Conservation (phyloP, 2,329 filamentous ascomycete species). For the Bisporella sp. region DNA sequence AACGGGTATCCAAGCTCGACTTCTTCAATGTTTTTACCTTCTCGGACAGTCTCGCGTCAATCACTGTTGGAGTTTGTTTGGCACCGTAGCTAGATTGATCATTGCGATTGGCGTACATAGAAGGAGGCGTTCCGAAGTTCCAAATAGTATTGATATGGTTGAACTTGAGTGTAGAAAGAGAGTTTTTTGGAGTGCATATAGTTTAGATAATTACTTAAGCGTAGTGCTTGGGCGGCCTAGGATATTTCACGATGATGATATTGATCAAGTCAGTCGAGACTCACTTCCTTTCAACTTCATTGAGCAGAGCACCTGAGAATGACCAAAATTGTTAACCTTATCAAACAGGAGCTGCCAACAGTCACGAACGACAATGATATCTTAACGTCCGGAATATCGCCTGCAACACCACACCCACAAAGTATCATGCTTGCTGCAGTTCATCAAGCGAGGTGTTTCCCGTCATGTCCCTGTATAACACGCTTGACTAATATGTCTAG, state of each 20-base stretch:
- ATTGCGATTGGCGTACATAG: constrained; percentile 28
- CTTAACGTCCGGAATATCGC: too few relatives aligned
- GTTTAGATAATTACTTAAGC: constrained; percentile 57
- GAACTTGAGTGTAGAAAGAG: constrained; percentile 42
- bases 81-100: constrained; percentile 26
- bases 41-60: constrained; percentile 29
- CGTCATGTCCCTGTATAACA: too few relatives aligned
- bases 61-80: constrained; percentile 30
- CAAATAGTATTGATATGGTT: constrained; percentile 28
- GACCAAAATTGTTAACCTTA: too few relatives aligned
- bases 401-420: too few relatives aligned
- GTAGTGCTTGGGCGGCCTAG: constrained; percentile 53
- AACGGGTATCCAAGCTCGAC: constrained; percentile 33
- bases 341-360: too few relatives aligned
- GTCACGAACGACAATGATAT: too few relatives aligned
- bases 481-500: too few relatives aligned
- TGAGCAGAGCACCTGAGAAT: too few relatives aligned
- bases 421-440: too few relatives aligned
- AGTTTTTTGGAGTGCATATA: constrained; percentile 61
- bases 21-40: constrained; percentile 31
- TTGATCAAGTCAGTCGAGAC: constrained; percentile 41
- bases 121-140: constrained; percentile 12
- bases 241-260: constrained; percentile 57
- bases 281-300: too few relatives aligned
- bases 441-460: too few relatives aligned